These are phyloP conservation scores for Pholiota microspora DNA, from an alignment of 768 basidiomycete genomes.

Conservation along the genomic window DNA sequence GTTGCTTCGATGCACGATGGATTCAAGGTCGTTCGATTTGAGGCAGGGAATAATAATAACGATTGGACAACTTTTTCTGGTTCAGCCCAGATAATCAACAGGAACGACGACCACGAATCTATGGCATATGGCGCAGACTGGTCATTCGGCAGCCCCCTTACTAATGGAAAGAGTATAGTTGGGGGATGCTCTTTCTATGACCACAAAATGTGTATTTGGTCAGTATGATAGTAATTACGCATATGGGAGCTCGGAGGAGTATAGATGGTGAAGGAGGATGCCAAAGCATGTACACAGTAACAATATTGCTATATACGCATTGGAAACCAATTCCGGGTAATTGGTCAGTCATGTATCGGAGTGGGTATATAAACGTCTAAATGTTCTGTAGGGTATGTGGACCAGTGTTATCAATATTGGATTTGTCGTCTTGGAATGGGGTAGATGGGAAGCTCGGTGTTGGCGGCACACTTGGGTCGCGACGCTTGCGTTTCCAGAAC, in stretches of 20 bases:
- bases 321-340: too few species aligned
- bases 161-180: slow-evolving; percentile 47
- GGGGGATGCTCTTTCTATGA: slow-evolving; percentile 98
- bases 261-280: not conserved
- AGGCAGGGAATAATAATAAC: slow-evolving; percentile 7
- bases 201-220: slow-evolving; percentile 75
- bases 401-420: slow-evolving; percentile 1
- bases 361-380: not conserved
- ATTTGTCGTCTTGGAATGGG: slow-evolving; percentile 7
- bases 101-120: slow-evolving; percentile 75
- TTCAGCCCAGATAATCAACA: slow-evolving; percentile 41
- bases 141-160: slow-evolving; percentile 45
- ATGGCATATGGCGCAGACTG: slow-evolving; percentile 94
- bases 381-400: slow-evolving; percentile 1
- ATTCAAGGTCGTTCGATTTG: slow-evolving; percentile 76
- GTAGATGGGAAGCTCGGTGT: slow-evolving; percentile 25
- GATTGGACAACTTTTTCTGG: slow-evolving; percentile 15
- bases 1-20: slow-evolving; percentile 99
- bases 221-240: slow-evolving; percentile 5
- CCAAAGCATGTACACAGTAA: not conserved
- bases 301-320: too few species aligned
- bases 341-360: too few species aligned
- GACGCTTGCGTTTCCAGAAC: slow-evolving; percentile 47
- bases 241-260: not conserved
- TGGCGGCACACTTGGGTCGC: slow-evolving; percentile 26